Base-by-base conservation (phyloP, 768 basidiomycete genomes). In the Russula virescens region DNA sequence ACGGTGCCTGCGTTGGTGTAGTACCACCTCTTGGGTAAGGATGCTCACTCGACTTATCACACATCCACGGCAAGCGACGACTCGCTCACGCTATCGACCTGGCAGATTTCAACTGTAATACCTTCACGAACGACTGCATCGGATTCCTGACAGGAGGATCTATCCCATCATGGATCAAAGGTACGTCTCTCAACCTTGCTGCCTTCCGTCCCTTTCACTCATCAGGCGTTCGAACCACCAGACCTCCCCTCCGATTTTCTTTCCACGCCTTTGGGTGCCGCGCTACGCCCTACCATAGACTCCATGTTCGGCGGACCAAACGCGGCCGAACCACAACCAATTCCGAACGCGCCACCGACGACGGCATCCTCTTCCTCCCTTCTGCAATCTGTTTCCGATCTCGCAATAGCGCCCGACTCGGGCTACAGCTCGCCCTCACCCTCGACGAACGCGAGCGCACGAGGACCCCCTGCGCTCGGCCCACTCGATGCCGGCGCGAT, bases 71-170 rank as follows among this genome's bases (percentile, higher is more conserved):
- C 16, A 18, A 38, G 42, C 18, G 18, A 43, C 11, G 21, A 18
- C 21, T 54, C 28, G 4, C 48, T 62, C 47, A 47, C 63, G 19
- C 31, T 47, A 26, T n/a, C 45, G 6, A 9, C 9, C 13, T 3
- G 46, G 14, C 65, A 88, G 92, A 96, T 47, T 95, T 95, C 67
- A 97, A 97, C 69, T 97, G 94, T 74, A 98, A 98, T 73, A 89
- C 91, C 2, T 98, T 98, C 67, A 94, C 93, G 2, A 91, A 88
- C 62, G 93, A 96, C 66, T 85, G 85, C 61, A 75, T 93, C 38
- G 93, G 89, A 2, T 94, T 97, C 70, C 74, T 98, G 52, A 96
- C 91, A 0, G 93, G 94, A 31, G 80, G 80, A 4, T 83, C 84
- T 18, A 90, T 97, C 58, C 94, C 94, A 3, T 66, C 79, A 3